Percentiles rank a stretch among this genome's conserved stretches.
phyloP scores from a whole-genome alignment of 176 grass and related monocot species.

The Poa pratensis region DNA sequence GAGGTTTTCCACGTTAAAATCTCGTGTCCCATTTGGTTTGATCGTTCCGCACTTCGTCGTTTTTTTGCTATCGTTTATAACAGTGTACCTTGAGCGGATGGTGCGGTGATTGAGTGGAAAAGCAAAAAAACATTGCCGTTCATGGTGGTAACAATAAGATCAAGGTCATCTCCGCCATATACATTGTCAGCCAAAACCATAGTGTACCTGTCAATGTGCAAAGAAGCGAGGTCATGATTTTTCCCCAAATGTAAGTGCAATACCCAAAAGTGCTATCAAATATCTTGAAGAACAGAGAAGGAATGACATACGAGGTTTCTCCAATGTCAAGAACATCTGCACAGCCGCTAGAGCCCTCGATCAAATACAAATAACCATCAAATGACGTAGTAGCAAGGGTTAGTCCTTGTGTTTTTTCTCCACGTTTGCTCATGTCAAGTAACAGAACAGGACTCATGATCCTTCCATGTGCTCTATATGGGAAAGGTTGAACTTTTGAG shows the following conservation, averaged over 20 bases:
- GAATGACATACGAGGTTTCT: constrained; percentile 78
- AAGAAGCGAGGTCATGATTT: constrained; percentile 21
- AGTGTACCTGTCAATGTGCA: constrained; percentile 70
- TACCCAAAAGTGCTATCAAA: constrained; percentile 20
- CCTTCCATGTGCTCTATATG: constrained; percentile 86
- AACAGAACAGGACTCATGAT: constrained; percentile 90
- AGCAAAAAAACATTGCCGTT: constrained; percentile 98
- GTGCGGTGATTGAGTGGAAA: constrained; percentile 90
- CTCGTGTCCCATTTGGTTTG: too few species aligned
- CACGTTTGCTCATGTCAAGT: constrained; percentile 72
- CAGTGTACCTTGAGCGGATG: constrained; percentile 98
- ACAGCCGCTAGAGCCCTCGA: constrained; percentile 89
- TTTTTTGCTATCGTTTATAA: too few species aligned
- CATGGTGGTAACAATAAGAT: constrained; percentile 98
- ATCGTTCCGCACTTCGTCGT: too few species aligned
- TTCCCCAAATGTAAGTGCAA: constrained; percentile 8
- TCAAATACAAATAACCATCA: constrained; percentile 93
- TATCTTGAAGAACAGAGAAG: constrained; percentile 36
- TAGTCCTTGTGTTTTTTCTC: constrained; percentile 62
- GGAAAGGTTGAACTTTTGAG: constrained; percentile 71
- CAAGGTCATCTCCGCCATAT: constrained; percentile 96
- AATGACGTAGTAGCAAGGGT: constrained; percentile 90
- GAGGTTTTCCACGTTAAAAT: too few species aligned
- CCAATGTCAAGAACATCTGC: constrained; percentile 95
- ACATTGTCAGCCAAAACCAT: constrained; percentile 99